These are phyloP conservation scores for Tetrahymena elliotti DNA, from an alignment of 73 alveolate genomes.

Conservation along the genomic window DNA sequence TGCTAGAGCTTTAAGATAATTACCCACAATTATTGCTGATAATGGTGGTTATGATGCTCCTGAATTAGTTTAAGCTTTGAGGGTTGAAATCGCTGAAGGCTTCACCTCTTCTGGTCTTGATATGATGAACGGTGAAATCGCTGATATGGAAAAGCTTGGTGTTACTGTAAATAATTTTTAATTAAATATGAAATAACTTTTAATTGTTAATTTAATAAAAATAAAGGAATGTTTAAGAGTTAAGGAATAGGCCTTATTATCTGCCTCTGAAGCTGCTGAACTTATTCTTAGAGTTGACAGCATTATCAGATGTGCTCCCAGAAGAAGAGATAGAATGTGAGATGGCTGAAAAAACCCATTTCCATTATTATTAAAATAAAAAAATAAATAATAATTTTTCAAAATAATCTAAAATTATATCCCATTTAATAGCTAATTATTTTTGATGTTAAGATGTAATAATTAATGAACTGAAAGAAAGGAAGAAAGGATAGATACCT, in stretches of 20 bases:
- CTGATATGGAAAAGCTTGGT: slow-evolving; percentile 81
- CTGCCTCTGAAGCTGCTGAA: slow-evolving; percentile 98
- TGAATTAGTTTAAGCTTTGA: slow-evolving; percentile 86
- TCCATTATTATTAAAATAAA: neutral
- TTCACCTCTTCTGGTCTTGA: slow-evolving; percentile 74
- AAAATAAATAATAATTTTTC: neutral
- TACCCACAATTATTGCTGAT: slow-evolving; percentile 94
- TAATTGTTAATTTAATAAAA: neutral
- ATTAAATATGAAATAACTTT: neutral
- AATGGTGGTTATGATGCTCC: slow-evolving; percentile 94
- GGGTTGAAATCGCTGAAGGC: slow-evolving; percentile 88
- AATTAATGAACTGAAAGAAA: neutral
- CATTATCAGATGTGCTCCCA: slow-evolving; percentile 92
- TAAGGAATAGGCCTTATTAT: slow-evolving; percentile 85
- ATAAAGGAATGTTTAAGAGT: slow-evolving; percentile 84
- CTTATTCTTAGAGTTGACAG: slow-evolving; percentile 94
- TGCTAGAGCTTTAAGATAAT: slow-evolving; percentile 88
- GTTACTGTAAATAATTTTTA: slow-evolving; percentile 28
- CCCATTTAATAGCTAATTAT: neutral
- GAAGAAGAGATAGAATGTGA: slow-evolving; percentile 80
- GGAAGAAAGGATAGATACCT: neutral
- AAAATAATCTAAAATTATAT: neutral
- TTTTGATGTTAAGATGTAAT: neutral
- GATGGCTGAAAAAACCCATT: neutral
- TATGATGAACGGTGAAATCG: slow-evolving; percentile 75